phyloP scores from a whole-genome alignment of 208 protist genomes.

The Acanthamoeba royreba region DNA sequence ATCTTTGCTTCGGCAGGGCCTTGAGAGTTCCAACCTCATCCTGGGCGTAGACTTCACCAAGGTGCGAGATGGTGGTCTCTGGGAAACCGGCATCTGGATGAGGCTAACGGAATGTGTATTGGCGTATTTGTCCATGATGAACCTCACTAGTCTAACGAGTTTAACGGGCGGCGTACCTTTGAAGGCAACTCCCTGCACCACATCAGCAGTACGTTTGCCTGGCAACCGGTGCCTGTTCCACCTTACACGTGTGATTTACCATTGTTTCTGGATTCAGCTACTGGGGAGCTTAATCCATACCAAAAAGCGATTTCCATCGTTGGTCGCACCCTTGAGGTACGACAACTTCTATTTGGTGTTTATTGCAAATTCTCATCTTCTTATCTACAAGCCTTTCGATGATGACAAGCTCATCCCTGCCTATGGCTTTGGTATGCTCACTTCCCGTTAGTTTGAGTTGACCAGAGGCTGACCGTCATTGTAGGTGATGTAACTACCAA shows the following conservation, averaged over 20 bases:
- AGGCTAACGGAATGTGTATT: background rate
- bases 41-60: conserved; percentile 75
- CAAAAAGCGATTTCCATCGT: conserved; percentile 74
- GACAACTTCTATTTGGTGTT: background rate
- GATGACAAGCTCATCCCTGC: conserved; percentile 75
- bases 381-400: conserved; percentile 65
- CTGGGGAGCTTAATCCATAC: conserved; percentile 71
- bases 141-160: background rate
- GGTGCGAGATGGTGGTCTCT: background rate
- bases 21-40: conserved; percentile 61
- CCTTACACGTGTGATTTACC: background rate
- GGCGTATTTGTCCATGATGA: background rate
- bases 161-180: conserved; percentile 57
- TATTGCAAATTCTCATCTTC: background rate
- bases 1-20: background rate
- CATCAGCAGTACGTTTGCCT: background rate
- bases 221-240: background rate
- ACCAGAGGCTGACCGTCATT: background rate
- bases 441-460: background rate
- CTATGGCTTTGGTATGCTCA: conserved; percentile 23
- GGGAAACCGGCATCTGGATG: background rate
- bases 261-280: background rate
- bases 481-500: conserved; percentile 72
- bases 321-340: conserved; percentile 61
- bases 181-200: conserved; percentile 66